Evolutionary conservation across 1,139 yeast genomes (phyloP).

Genomic region (Debaryomycetaceae sp.): DNA sequence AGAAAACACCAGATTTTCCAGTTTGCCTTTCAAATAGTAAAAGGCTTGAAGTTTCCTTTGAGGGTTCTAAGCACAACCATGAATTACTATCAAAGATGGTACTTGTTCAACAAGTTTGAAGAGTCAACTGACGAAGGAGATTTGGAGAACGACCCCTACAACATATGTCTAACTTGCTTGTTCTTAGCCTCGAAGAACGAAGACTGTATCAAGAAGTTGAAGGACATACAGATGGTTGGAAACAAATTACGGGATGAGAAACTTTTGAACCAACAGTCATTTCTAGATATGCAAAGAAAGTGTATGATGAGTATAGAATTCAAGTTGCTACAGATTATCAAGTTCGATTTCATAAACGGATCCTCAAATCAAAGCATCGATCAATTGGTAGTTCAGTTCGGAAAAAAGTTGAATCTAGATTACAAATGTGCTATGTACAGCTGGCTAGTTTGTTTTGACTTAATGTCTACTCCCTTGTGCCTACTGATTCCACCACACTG

Average conservation of each 20-base stretch:
- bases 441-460: slow-evolving; percentile 76
- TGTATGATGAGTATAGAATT: slow-evolving; percentile 59
- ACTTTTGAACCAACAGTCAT: slow-evolving; percentile 18
- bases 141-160: slow-evolving; percentile 40
- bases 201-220: slow-evolving; percentile 80
- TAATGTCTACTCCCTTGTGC: slow-evolving; percentile 67
- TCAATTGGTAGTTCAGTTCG: slow-evolving; percentile 63
- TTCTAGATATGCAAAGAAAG: slow-evolving; percentile 49
- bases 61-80: slow-evolving; percentile 64
- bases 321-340: slow-evolving; percentile 67
- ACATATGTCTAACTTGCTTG: slow-evolving; percentile 70
- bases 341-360: slow-evolving; percentile 68
- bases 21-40: slow-evolving; percentile 51
- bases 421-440: slow-evolving; percentile 51
- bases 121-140: slow-evolving; percentile 20
- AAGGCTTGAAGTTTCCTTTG: slow-evolving; percentile 59
- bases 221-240: slow-evolving; percentile 52
- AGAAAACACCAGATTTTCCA: slow-evolving; percentile 54
- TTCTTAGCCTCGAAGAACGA: slow-evolving; percentile 80
- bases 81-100: slow-evolving; percentile 70
- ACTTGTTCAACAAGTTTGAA: slow-evolving; percentile 59
- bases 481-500: slow-evolving; percentile 77
- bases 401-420: slow-evolving; percentile 50
- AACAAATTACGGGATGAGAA: slow-evolving; percentile 37
- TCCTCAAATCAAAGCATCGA: slow-evolving; percentile 53